Base-by-base conservation (phyloP, 306 rosid genomes). In the Prunus mira region DNA sequence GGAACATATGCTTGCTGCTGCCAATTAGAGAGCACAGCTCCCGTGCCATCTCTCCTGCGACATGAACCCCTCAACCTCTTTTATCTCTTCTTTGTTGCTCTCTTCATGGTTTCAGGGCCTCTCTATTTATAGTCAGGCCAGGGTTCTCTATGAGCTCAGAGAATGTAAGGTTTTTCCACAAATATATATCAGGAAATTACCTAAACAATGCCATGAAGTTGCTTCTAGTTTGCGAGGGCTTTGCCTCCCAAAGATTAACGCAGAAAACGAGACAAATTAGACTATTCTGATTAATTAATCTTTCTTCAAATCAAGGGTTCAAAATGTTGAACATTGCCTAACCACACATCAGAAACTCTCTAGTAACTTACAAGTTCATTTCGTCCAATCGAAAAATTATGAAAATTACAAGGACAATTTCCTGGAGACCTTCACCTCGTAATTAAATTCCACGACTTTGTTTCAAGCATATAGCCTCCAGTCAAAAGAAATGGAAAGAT, bases 21-120 rank as follows among this genome's bases (percentile, higher is more conserved):
- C 8, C 6, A 34, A 34, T 34, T 34, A 66, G 22, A 9, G 3
- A 13, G 3, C 22, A 12, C 19, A 50, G 1, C 3, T 24, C 3
- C 28, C 3, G 55, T 4, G 52, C 70, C 76, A 69, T 78, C 70
- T 78, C 76, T 49, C 76, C 5, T 69, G 63, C 70, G 69, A 77
- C 70, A 32, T 9, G 32, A 51, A 56, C 24, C 64, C 65, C 62
- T 18, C 38, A 32, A 24, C 19, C 50, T 67, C 77, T 13, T 54
- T n/a, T 49, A 43, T 20, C 11, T 49, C n/a, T 72, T 19, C 20
- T 17, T 61, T 9, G 3, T 43, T 62, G 32, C 24, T 22, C 27
- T 41, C n/a, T 78, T 46, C 30, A 1, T 24, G 25, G 22, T 5
- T n/a, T 50, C 11, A 45, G 12, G 68, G 4, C 28, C 12, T 52